Evolutionary conservation across 257 asterid genomes (phyloP).

Genomic region (Solanum chilense): DNA sequence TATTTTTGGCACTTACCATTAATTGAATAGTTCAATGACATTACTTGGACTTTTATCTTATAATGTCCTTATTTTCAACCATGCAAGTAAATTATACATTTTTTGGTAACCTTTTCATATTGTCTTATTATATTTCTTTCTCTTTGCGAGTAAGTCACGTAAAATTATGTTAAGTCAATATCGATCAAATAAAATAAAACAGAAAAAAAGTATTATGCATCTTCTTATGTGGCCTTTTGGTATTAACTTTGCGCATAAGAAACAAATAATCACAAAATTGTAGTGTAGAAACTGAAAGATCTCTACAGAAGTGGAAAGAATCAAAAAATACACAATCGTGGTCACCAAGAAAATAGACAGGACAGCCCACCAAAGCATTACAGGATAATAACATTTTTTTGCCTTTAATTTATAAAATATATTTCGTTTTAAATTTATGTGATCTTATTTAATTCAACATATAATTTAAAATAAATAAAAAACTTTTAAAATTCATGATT

Average conservation of each 20-base stretch:
- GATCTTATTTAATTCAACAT: rapidly evolving
- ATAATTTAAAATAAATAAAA: neutral
- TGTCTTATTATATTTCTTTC: neutral
- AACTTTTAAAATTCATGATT: neutral
- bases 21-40: neutral
- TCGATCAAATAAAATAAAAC: too few species aligned
- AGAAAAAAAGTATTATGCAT: too few species aligned
- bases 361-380: neutral
- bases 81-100: neutral
- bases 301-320: neutral
- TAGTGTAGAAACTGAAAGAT: neutral
- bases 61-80: too few species aligned
- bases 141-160: too few species aligned
- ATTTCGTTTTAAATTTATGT: neutral
- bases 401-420: neutral
- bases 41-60: neutral
- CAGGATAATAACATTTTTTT: neutral
- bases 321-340: neutral
- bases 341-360: neutral
- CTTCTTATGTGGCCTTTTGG: neutral
- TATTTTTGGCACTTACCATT: neutral
- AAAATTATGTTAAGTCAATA: too few species aligned
- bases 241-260: neutral
- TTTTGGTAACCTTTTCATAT: neutral
- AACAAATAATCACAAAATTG: neutral